A percentile compares a stretch with the other conserved stretches of the same genome.
Evolutionary conservation across 345 rosid genomes (phyloP).

Genomic region (Brassica napus): DNA sequence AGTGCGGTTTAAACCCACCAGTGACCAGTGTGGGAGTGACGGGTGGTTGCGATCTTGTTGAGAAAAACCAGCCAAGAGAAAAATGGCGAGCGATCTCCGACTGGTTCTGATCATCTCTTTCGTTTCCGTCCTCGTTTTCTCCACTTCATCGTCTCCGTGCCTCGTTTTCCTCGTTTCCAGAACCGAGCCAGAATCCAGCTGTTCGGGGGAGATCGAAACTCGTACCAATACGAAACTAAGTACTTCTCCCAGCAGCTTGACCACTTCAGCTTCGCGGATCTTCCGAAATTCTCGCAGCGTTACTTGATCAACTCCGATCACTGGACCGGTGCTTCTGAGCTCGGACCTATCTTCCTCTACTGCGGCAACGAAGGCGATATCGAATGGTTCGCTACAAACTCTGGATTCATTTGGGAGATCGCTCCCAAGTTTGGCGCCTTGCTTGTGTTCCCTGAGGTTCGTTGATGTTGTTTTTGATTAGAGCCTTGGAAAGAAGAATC

Average conservation of each 20-base stretch:
- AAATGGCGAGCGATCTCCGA: slow-evolving; percentile 42
- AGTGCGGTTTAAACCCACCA: slow-evolving; percentile 2
- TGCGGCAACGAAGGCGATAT: slow-evolving; percentile 90
- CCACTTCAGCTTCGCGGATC: slow-evolving; percentile 77
- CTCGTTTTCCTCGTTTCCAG: slow-evolving; percentile 42
- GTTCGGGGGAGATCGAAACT: background rate
- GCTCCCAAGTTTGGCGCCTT: slow-evolving; percentile 80
- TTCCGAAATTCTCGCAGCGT: slow-evolving; percentile 60
- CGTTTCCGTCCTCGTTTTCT: slow-evolving; percentile 29
- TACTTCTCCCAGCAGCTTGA: slow-evolving; percentile 67
- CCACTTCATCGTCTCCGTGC: slow-evolving; percentile 3
- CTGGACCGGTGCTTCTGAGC: slow-evolving; percentile 59
- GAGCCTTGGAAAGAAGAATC: background rate
- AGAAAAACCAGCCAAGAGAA: background rate
- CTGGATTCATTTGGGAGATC: slow-evolving; percentile 80
- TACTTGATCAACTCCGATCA: slow-evolving; percentile 68
- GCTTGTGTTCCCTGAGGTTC: slow-evolving; percentile 78
- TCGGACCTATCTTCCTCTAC: slow-evolving; percentile 79
- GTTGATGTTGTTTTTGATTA: background rate
- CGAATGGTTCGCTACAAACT: slow-evolving; percentile 78
- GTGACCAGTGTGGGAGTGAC: background rate
- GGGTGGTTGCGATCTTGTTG: background rate
- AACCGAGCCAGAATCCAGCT: slow-evolving; percentile 21
- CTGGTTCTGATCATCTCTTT: slow-evolving; percentile 16
- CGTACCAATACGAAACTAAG: slow-evolving; percentile 60